Conservation (phyloP, 2,329 filamentous ascomycete genomes). For the Eutypella sp. region DNA sequence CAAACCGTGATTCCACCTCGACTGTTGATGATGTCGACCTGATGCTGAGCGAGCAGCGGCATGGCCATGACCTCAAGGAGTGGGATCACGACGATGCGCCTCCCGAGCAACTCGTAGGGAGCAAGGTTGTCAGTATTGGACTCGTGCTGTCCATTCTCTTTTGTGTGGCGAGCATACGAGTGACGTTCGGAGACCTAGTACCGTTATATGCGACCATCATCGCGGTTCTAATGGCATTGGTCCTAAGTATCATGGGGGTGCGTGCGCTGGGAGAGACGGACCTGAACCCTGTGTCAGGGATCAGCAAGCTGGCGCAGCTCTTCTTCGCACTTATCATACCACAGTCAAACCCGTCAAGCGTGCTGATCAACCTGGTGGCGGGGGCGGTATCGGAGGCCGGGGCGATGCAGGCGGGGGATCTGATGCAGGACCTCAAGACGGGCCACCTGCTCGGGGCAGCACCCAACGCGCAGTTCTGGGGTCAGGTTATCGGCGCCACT, state of each 20-base stretch:
- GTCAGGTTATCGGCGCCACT: conserved; percentile 85
- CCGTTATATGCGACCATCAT: conserved; percentile 70
- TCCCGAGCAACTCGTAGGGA: conserved; percentile 72
- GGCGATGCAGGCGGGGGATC: conserved; percentile 88
- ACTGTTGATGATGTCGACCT: conserved; percentile 8
- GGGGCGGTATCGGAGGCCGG: conserved; percentile 83
- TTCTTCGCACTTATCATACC: conserved; percentile 91
- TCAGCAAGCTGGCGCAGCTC: conserved; percentile 92
- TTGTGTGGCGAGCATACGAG: conserved; percentile 75
- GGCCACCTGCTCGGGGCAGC: conserved; percentile 88
- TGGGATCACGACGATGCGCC: conserved; percentile 72
- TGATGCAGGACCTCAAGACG: conserved; percentile 96
- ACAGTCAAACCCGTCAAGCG: conserved; percentile 70
- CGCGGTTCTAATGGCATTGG: conserved; percentile 78
- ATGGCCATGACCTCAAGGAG: conserved; percentile 23
- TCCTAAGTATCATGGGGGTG: conserved; percentile 71
- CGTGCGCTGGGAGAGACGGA: conserved; percentile 76
- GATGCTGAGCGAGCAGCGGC: conserved; percentile 16
- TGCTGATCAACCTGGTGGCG: conserved; percentile 93
- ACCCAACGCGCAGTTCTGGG: conserved; percentile 93
- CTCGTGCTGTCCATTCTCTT: conserved; percentile 71
- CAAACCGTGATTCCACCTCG: conserved; percentile 11
- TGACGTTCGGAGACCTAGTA: conserved; percentile 79
- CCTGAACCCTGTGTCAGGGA: conserved; percentile 91
- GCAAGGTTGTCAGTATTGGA: conserved; percentile 65